These are phyloP conservation scores for Cyclotella baltica DNA, from an alignment of 108 stramenopile genomes.

Conservation along the genomic window DNA sequence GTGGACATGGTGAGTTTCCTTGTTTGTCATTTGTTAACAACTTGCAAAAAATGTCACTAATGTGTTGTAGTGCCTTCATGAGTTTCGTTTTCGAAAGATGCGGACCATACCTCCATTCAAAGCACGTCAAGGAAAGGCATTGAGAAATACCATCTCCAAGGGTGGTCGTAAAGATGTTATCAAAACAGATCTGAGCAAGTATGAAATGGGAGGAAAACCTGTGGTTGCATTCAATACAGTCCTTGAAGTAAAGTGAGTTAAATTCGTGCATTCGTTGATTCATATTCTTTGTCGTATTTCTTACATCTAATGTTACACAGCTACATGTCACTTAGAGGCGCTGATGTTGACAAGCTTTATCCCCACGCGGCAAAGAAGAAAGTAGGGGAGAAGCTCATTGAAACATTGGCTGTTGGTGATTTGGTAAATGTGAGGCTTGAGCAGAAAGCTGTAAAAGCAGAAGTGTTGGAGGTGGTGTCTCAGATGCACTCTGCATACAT, in stretches of 20 bases:
- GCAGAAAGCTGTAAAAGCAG: conserved; percentile 50
- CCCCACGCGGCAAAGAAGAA: conserved; percentile 42
- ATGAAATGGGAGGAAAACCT: conserved; percentile 38
- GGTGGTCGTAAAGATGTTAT: conserved; percentile 38
- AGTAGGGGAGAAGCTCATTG: conserved; percentile 36
- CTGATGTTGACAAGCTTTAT: conserved; percentile 45
- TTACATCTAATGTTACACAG: conserved; percentile 9
- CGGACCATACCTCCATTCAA: conserved; percentile 53
- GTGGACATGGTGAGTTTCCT: conserved; percentile 50
- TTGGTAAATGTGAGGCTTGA: conserved; percentile 50
- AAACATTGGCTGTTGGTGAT: conserved; percentile 46
- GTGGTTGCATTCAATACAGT: conserved; percentile 48
- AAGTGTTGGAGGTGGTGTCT: conserved; percentile 45
- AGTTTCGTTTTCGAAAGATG: conserved; percentile 65
- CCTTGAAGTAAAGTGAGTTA: conserved; percentile 38
- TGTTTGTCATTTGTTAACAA: background rate
- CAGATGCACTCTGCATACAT: conserved; percentile 58
- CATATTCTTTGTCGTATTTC: background rate
- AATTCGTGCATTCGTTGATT: background rate
- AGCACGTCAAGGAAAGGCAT: conserved; percentile 41
- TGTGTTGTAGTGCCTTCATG: conserved; percentile 59
- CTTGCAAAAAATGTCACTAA: background rate
- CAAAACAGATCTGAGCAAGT: conserved; percentile 44
- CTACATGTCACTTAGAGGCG: conserved; percentile 46
- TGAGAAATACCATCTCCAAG: conserved; percentile 42